Evolutionary conservation across 192 early-diverging fungal species (phyloP).

Genomic region (Fimicolochytrium jonesii): DNA sequence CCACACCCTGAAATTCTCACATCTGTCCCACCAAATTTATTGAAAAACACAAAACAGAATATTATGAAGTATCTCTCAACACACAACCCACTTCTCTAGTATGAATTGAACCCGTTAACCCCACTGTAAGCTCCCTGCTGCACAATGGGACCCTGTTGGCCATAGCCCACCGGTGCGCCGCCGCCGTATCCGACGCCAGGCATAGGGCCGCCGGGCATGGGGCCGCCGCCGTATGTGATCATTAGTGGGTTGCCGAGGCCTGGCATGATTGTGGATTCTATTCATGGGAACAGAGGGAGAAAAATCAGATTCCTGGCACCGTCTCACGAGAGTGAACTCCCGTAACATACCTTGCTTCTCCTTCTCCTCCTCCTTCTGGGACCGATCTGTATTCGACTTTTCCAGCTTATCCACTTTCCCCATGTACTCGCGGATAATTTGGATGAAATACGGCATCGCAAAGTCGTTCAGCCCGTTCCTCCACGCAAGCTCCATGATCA

Average conservation of each 20-base stretch:
- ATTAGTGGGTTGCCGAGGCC: slow-evolving; percentile 71
- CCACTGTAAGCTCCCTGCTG: slow-evolving; percentile 23
- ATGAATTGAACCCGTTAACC: slow-evolving; percentile 23
- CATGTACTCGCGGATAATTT: slow-evolving; percentile 82
- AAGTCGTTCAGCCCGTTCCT: slow-evolving; percentile 82
- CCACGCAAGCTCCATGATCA: slow-evolving; percentile 93
- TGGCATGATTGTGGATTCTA: slow-evolving; percentile 56
- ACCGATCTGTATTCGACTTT: slow-evolving; percentile 42
- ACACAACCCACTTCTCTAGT: slow-evolving; percentile 10
- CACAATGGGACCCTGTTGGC: neutral
- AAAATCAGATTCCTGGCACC: neutral
- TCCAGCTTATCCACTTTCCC: slow-evolving; percentile 68
- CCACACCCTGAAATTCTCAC: too few species aligned
- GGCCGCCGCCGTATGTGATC: slow-evolving; percentile 57
- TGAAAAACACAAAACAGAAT: too few species aligned
- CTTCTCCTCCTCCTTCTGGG: slow-evolving; percentile 48
- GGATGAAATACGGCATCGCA: slow-evolving; percentile 98
- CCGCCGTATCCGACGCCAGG: slow-evolving; percentile 8
- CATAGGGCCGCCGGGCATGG: neutral
- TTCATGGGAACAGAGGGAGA: slow-evolving; percentile 14
- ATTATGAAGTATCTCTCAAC: too few species aligned
- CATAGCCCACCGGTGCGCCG: slow-evolving; percentile 4
- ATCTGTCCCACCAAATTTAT: too few species aligned
- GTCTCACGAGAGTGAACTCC: slow-evolving; percentile 7
- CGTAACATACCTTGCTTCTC: slow-evolving; percentile 52